These are phyloP conservation scores for Balakata baccata DNA, from an alignment of 345 rosid genomes.

Conservation along the genomic window DNA sequence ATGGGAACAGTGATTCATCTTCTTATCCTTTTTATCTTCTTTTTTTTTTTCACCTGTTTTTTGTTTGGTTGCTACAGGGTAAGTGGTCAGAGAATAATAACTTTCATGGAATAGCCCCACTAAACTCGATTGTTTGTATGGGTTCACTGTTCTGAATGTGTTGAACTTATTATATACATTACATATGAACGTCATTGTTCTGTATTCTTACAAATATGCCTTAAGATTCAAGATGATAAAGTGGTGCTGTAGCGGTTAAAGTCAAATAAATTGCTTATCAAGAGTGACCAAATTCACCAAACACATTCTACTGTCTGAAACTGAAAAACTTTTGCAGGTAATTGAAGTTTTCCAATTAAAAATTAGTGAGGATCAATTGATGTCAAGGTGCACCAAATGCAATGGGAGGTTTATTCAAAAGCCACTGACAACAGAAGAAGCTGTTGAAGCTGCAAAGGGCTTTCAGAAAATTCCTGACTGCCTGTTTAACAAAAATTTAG, in stretches of 20 bases:
- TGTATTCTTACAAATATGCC: too few species aligned
- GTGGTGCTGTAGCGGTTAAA: too few species aligned
- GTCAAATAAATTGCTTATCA: background rate
- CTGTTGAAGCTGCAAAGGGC: conserved; percentile 88
- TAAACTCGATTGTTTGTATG: background rate
- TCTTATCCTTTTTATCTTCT: background rate
- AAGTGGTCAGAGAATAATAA: background rate
- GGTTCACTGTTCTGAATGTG: background rate
- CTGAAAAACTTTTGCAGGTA: conserved; percentile 43
- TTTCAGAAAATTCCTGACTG: conserved; percentile 87
- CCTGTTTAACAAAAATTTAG: conserved; percentile 73
- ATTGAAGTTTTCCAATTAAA: conserved; percentile 63
- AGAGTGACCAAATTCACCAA: background rate
- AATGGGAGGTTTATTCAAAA: conserved; percentile 87
- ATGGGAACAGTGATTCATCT: background rate
- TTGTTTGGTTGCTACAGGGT: background rate
- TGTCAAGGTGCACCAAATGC: conserved; percentile 96
- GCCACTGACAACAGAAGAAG: conserved; percentile 76
- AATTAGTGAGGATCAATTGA: conserved; percentile 67
- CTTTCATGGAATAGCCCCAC: background rate
- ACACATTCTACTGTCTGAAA: conserved; percentile 6
- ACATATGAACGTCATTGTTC: too few species aligned
- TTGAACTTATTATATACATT: too few species aligned
- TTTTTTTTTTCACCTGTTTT: background rate
- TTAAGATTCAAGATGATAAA: background rate